phyloP scores from a whole-genome alignment of 116 monocot species.

The Zostera marina region DNA sequence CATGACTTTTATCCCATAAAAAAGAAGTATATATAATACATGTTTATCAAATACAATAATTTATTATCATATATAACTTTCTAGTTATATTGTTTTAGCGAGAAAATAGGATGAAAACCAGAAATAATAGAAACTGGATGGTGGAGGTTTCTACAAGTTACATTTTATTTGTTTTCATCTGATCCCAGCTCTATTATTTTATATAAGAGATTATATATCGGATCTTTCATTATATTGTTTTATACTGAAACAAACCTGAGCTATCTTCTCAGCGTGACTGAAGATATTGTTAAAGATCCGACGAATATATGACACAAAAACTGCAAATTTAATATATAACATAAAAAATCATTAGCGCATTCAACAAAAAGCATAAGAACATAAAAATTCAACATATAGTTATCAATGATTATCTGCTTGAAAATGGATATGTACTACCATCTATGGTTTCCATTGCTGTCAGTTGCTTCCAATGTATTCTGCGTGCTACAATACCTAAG shows the following conservation, averaged over 20 bases:
- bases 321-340: conserved; percentile 42
- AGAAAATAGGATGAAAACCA: too few species aligned
- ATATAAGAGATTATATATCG: too few species aligned
- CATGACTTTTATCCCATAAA: too few species aligned
- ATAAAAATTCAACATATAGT: neutral
- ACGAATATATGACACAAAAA: conserved; percentile 67
- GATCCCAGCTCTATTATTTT: too few species aligned
- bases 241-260: conserved; percentile 40
- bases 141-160: too few species aligned
- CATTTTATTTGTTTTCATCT: too few species aligned
- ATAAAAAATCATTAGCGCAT: neutral
- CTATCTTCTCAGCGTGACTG: conserved; percentile 91
- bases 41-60: too few species aligned
- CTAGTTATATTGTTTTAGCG: too few species aligned
- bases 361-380: neutral
- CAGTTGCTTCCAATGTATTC: conserved; percentile 64
- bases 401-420: neutral
- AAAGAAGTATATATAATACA: too few species aligned
- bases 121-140: too few species aligned
- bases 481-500: conserved; percentile 75
- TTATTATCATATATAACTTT: too few species aligned
- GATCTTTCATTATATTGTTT: too few species aligned
- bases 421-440: conserved; percentile 13
- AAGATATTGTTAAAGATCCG: conserved; percentile 96
- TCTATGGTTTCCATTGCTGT: conserved; percentile 72